Conservation (phyloP, 345 rosid species). For the Populus tremula region DNA sequence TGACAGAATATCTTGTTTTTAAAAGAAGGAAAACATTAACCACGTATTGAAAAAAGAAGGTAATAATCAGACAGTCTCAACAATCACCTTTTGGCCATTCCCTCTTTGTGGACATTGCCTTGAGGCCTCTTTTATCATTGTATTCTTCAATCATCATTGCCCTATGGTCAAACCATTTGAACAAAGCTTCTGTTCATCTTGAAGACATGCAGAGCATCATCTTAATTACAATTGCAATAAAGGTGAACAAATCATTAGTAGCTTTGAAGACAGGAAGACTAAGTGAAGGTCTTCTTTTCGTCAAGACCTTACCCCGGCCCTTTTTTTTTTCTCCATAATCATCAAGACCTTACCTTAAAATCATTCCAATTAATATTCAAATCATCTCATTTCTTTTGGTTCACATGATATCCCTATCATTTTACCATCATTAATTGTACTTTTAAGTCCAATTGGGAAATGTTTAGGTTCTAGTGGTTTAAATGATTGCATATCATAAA, state of each 20-base stretch:
- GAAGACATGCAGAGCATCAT: too few relatives aligned
- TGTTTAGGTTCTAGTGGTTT: neutral
- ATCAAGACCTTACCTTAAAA: neutral
- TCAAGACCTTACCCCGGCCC: neutral
- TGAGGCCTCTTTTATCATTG: neutral
- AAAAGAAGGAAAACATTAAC: too few relatives aligned
- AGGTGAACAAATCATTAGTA: too few relatives aligned
- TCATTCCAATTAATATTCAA: neutral
- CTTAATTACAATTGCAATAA: too few relatives aligned
- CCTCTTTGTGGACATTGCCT: neutral
- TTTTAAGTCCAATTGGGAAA: too few relatives aligned
- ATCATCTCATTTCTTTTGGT: neutral
- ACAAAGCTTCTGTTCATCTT: neutral
- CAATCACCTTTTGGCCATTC: neutral
- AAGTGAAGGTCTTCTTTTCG: neutral
- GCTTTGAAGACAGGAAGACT: neutral
- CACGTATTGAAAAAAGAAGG: too few relatives aligned
- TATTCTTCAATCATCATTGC: conserved; percentile 5
- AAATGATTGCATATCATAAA: neutral
- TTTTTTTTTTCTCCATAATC: too few relatives aligned
- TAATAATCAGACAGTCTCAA: too few relatives aligned
- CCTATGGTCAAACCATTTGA: conserved; percentile 4
- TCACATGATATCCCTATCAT: neutral
- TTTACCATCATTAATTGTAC: neutral
- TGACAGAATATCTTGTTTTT: too few relatives aligned